Evolutionary conservation across 2,329 filamentous ascomycete genomes (phyloP).

Genomic region (Arthrobotrys pseudoclavata): DNA sequence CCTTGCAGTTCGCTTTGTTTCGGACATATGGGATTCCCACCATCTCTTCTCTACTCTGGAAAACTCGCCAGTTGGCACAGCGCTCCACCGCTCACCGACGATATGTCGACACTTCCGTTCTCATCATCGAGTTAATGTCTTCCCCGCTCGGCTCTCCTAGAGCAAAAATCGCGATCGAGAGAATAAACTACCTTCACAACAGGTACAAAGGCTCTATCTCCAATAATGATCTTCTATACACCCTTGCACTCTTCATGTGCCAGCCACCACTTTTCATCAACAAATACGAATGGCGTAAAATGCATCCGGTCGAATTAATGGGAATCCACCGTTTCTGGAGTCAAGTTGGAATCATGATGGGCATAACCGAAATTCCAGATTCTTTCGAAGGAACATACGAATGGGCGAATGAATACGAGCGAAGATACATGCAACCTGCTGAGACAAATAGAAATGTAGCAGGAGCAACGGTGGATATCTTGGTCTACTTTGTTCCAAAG

Average conservation of each 20-base stretch:
- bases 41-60: slow-evolving; percentile 70
- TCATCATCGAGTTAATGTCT: slow-evolving; percentile 69
- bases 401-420: slow-evolving; percentile 74
- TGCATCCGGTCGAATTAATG: slow-evolving; percentile 77
- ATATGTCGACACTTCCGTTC: slow-evolving; percentile 70
- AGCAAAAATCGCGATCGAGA: slow-evolving; percentile 71
- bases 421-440: slow-evolving; percentile 72
- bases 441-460: slow-evolving; percentile 71
- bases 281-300: slow-evolving; percentile 77
- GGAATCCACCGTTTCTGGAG: slow-evolving; percentile 80
- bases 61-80: slow-evolving; percentile 70
- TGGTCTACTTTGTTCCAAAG: slow-evolving; percentile 72
- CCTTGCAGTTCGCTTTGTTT: slow-evolving; percentile 74
- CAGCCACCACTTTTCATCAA: slow-evolving; percentile 76
- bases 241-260: slow-evolving; percentile 75
- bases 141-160: slow-evolving; percentile 68
- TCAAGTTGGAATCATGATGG: slow-evolving; percentile 77
- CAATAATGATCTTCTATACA: slow-evolving; percentile 76
- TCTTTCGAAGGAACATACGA: slow-evolving; percentile 70
- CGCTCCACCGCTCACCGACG: slow-evolving; percentile 70
- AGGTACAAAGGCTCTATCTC: slow-evolving; percentile 73
- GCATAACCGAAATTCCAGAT: slow-evolving; percentile 70
- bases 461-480: slow-evolving; percentile 73
- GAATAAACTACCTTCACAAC: slow-evolving; percentile 76
- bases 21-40: slow-evolving; percentile 73